Evolutionary conservation across 768 basidiomycete genomes (phyloP).

Genomic region (Nevesoporus exiguus): DNA sequence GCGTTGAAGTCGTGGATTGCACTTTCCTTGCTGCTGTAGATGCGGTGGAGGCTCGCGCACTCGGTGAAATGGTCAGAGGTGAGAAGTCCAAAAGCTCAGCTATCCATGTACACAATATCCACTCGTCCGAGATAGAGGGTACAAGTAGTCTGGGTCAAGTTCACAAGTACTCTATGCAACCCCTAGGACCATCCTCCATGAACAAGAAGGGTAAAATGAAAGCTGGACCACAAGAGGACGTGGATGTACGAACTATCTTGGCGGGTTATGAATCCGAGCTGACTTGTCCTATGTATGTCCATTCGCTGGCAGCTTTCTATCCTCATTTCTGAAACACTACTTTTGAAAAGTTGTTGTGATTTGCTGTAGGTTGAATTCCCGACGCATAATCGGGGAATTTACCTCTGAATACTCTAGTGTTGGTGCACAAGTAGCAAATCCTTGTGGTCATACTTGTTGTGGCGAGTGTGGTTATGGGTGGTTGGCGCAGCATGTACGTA

Average conservation of each 20-base stretch:
- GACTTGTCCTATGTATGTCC: slow-evolving; percentile 67
- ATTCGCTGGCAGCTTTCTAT: neutral
- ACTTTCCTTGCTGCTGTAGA: slow-evolving; percentile 40
- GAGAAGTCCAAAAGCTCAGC: neutral
- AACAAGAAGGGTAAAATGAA: slow-evolving; percentile 47
- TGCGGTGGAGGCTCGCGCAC: slow-evolving; percentile 40
- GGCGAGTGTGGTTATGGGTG: slow-evolving; percentile 64
- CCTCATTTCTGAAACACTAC: neutral
- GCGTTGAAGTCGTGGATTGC: slow-evolving; percentile 21
- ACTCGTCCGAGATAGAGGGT: slow-evolving; percentile 3
- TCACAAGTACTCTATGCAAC: slow-evolving; percentile 4
- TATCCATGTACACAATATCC: slow-evolving; percentile 4
- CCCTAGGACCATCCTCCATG: slow-evolving; percentile 6
- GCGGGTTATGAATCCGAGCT: slow-evolving; percentile 60
- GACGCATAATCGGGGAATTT: neutral
- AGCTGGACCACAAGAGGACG: slow-evolving; percentile 22
- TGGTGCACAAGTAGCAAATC: slow-evolving; percentile 58
- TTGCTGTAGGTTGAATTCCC: slow-evolving; percentile 49
- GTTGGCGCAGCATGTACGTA: slow-evolving; percentile 50
- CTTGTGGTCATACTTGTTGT: slow-evolving; percentile 74
- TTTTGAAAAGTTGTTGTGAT: slow-evolving; percentile 63
- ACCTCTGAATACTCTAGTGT: slow-evolving; percentile 39
- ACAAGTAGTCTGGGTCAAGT: neutral
- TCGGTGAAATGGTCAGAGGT: slow-evolving; percentile 12
- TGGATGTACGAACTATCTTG: slow-evolving; percentile 33